Evolutionary conservation across 371 early-diverging fungal species (phyloP), one percentile per base, ranked within the genome.

Genomic region (Batrachochytrium dendrobatidis): DNA sequence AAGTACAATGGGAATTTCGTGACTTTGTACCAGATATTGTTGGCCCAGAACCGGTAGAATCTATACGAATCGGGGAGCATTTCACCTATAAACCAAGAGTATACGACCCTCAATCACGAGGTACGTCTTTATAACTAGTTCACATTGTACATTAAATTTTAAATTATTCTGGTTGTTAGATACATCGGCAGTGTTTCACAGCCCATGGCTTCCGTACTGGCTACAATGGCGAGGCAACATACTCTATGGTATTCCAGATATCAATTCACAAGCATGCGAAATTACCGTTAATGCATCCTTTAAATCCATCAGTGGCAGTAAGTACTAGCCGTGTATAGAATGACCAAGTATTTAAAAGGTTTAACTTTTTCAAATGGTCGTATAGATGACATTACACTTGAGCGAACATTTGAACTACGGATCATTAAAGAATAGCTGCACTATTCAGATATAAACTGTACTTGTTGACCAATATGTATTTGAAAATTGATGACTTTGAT

Each of bases 31-130:
- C 86, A 43, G 73, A 78, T 53, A 83, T 86, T 45, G 76, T 77
- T 1, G 64, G 70, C 18, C 59, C 64, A 17, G 71, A 80, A 25
- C 81, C 83, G 68, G 22, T 18, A 2, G 71, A 75, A 54, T 69
- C 72, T 65, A 81, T 81, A 1, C 66, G 75, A 15, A 61, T 81
- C 26, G 85, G 85, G 7, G 59, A 72, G 12, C 68, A 70, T 18
- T 86, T 76, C 53, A 71, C 72, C 31, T 86, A 79, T 66, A 62
- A 78, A 4, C 86, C 86, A 28, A 67, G 69, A 7, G 72, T 86
- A 28, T 84, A 80, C 81, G 86, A 86, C 60, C 86, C 86, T 0
- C 84, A 86, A 61, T 70, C 83, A 61, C 72, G 73, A 52, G 63
- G 74, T 75, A 70, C 32, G 72, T 63, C 24, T 3, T 20, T 45